These are phyloP conservation scores for Blastocladiella emersonii DNA, from an alignment of 371 early-diverging fungal species.

Conservation along the genomic window DNA sequence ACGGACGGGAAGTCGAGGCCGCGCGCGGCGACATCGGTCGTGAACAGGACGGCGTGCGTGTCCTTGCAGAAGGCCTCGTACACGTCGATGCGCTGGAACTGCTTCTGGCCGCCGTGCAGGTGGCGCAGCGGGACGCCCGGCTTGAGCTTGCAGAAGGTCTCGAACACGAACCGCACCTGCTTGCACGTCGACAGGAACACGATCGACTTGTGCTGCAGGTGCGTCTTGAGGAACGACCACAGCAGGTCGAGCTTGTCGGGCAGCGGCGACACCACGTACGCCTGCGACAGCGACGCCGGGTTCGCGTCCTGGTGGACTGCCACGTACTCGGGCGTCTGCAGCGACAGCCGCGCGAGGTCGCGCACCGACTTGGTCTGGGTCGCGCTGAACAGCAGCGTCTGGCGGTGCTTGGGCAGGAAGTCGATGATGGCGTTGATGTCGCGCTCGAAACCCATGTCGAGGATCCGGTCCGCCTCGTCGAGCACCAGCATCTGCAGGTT, in stretches of 20 bases:
- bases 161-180: slow-evolving; percentile 82
- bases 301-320: slow-evolving; percentile 80
- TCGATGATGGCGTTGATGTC: slow-evolving; percentile 88
- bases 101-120: slow-evolving; percentile 92
- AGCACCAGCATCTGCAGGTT: slow-evolving; percentile 78
- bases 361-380: slow-evolving; percentile 91
- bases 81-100: slow-evolving; percentile 77
- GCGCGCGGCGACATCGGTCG: slow-evolving; percentile 94
- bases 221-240: slow-evolving; percentile 83
- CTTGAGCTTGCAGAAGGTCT: slow-evolving; percentile 84
- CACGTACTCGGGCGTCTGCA: slow-evolving; percentile 82
- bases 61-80: slow-evolving; percentile 68
- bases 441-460: slow-evolving; percentile 91
- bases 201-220: slow-evolving; percentile 65
- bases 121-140: slow-evolving; percentile 83
- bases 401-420: slow-evolving; percentile 70
- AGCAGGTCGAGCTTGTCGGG: slow-evolving; percentile 78
- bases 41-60: slow-evolving; percentile 62
- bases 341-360: slow-evolving; percentile 78
- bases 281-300: slow-evolving; percentile 65
- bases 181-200: slow-evolving; percentile 84
- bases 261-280: slow-evolving; percentile 67
- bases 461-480: slow-evolving; percentile 96
- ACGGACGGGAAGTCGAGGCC: slow-evolving; percentile 98
- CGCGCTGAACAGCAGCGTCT: slow-evolving; percentile 90